phyloP scores from a whole-genome alignment of 352 stramenopile species.

The Phytophthora citricola region DNA sequence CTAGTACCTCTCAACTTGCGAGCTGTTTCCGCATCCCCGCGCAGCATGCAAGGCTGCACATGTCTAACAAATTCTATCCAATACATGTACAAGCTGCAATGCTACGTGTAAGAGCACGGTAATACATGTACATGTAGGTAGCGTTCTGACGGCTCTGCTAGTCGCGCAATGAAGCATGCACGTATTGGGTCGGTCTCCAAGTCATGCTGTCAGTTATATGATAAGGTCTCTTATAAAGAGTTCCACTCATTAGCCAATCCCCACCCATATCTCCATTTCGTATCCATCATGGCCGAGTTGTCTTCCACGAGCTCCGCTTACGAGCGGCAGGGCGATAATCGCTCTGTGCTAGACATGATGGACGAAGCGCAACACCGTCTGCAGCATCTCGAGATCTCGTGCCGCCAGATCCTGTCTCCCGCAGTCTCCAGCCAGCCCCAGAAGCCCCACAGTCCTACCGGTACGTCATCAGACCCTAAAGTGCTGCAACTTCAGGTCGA shows the following conservation, averaged over 20 bases:
- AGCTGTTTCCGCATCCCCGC: no score
- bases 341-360: constrained; percentile 68
- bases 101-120: no score
- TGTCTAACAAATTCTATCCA: no score
- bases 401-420: constrained; percentile 38
- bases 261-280: constrained; percentile 7
- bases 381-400: constrained; percentile 64
- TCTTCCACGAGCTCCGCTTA: neutral
- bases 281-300: constrained; percentile 18
- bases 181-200: no score
- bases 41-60: no score
- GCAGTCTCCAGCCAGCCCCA: neutral
- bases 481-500: constrained; percentile 57
- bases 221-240: neutral
- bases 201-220: neutral
- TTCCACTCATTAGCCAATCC: constrained; percentile 8
- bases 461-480: constrained; percentile 24
- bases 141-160: neutral
- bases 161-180: neutral
- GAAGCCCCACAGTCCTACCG: constrained; percentile 2
- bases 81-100: no score
- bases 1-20: no score
- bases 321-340: neutral
- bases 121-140: no score
- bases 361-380: constrained; percentile 50